These are phyloP conservation scores for Delonix regia DNA, from an alignment of 306 rosid genomes.

Conservation along the genomic window DNA sequence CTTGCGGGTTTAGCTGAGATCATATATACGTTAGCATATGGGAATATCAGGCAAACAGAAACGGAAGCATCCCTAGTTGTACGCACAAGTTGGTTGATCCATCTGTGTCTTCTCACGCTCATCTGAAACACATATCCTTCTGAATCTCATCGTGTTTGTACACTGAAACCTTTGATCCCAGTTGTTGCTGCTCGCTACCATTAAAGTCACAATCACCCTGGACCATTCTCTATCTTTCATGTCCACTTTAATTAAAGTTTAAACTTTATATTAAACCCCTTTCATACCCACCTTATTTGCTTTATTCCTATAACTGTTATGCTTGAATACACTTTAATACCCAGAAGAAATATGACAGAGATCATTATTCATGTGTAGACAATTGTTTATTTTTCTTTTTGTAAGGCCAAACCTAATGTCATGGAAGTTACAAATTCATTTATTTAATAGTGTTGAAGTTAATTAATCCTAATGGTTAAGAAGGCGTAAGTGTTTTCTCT, in stretches of 20 bases:
- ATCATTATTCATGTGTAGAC: no score
- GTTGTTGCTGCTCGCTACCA: conserved; percentile 10
- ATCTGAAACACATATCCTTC: not conserved
- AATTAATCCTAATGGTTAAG: no score
- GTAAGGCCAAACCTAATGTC: no score
- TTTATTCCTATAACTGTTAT: not conserved
- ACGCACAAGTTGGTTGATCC: not conserved
- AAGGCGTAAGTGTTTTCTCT: no score
- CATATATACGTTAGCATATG: conserved; percentile 15
- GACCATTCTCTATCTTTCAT: conserved; percentile 16
- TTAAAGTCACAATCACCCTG: conserved; percentile 29
- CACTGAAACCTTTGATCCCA: conserved; percentile 12
- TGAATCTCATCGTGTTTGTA: not conserved
- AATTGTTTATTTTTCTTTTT: no score
- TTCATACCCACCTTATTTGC: not conserved
- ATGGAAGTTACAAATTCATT: no score
- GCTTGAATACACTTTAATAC: no score
- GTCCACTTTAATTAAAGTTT: not conserved
- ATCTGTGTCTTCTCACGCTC: not conserved
- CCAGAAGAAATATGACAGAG: no score
- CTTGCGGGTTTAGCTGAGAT: not conserved
- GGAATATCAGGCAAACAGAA: not conserved
- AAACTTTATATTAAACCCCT: no score
- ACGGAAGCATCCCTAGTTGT: not conserved
- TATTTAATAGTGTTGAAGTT: no score